These are phyloP conservation scores for Eutrema japonicum DNA, from an alignment of 345 rosid species.

Conservation along the genomic window DNA sequence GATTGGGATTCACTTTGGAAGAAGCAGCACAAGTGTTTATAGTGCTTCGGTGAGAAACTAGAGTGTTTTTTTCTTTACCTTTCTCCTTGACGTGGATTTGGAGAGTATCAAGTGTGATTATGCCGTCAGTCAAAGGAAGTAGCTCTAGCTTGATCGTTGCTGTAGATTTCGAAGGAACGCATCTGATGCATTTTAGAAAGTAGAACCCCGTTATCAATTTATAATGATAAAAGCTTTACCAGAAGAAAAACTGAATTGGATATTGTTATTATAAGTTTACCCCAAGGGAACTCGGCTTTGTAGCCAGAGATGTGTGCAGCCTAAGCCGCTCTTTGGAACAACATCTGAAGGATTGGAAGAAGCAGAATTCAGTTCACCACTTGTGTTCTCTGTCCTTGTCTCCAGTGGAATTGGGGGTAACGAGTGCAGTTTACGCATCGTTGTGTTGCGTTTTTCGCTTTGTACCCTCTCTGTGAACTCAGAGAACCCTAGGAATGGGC, in stretches of 20 bases:
- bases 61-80: constrained; percentile 54
- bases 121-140: constrained; percentile 98
- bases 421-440: constrained; percentile 46
- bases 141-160: constrained; percentile 91
- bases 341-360: constrained; percentile 65
- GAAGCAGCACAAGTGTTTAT: no score
- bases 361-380: constrained; percentile 43
- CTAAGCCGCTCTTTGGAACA: constrained; percentile 68
- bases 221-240: constrained; percentile 14
- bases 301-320: constrained; percentile 92
- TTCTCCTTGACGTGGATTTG: constrained; percentile 90
- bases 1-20: background rate
- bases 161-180: constrained; percentile 86
- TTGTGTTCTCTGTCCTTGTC: constrained; percentile 44
- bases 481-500: constrained; percentile 66
- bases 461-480: constrained; percentile 60
- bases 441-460: constrained; percentile 45
- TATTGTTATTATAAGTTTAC: constrained; percentile 45
- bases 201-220: constrained; percentile 15
- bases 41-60: constrained; percentile 6
- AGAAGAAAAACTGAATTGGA: constrained; percentile 11
- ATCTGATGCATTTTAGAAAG: constrained; percentile 56
- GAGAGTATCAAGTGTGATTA: constrained; percentile 82
- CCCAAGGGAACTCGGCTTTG: constrained; percentile 99
- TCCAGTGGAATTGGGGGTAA: constrained; percentile 42